Conservation (phyloP, 768 basidiomycete genomes). For the Trametes maxima region DNA sequence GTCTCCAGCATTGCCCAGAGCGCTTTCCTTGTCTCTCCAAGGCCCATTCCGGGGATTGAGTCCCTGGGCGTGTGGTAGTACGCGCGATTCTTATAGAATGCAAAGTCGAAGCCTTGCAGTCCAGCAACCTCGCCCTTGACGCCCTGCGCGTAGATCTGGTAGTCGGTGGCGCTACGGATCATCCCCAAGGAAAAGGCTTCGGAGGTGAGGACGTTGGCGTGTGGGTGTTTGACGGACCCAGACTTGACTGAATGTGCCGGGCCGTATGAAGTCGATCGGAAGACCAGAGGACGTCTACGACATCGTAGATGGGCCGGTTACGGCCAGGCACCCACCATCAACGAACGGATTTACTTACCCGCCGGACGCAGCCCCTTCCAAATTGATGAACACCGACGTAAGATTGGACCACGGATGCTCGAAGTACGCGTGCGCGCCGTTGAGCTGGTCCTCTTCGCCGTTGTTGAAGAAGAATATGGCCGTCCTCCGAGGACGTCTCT, state of each 20-base stretch:
- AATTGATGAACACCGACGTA: slow-evolving; percentile 70
- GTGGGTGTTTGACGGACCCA: slow-evolving; percentile 57
- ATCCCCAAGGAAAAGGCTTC: slow-evolving; percentile 69
- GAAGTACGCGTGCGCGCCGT: slow-evolving; percentile 68
- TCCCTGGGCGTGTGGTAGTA: slow-evolving; percentile 80
- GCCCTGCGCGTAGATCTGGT: slow-evolving; percentile 58
- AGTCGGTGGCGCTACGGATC: slow-evolving; percentile 75
- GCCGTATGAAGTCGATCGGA: slow-evolving; percentile 66
- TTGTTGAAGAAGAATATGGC: slow-evolving; percentile 87
- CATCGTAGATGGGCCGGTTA: neutral
- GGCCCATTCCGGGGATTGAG: slow-evolving; percentile 55
- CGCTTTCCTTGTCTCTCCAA: slow-evolving; percentile 52
- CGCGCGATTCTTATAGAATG: slow-evolving; percentile 75
- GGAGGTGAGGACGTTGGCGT: slow-evolving; percentile 68
- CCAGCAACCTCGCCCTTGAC: slow-evolving; percentile 37
- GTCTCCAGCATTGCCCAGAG: slow-evolving; percentile 84
- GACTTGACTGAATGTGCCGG: slow-evolving; percentile 54
- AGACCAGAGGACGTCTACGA: slow-evolving; percentile 70
- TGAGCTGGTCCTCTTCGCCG: slow-evolving; percentile 77
- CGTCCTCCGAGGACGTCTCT: slow-evolving; percentile 50
- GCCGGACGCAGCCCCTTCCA: slow-evolving; percentile 81
- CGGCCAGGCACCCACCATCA: neutral
- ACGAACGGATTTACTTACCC: slow-evolving; percentile 48
- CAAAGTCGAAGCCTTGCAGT: slow-evolving; percentile 74
- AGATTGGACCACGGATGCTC: slow-evolving; percentile 75